Evolutionary conservation across 2,329 filamentous ascomycete species (phyloP).

Genomic region (Aspergillus arachidicola): DNA sequence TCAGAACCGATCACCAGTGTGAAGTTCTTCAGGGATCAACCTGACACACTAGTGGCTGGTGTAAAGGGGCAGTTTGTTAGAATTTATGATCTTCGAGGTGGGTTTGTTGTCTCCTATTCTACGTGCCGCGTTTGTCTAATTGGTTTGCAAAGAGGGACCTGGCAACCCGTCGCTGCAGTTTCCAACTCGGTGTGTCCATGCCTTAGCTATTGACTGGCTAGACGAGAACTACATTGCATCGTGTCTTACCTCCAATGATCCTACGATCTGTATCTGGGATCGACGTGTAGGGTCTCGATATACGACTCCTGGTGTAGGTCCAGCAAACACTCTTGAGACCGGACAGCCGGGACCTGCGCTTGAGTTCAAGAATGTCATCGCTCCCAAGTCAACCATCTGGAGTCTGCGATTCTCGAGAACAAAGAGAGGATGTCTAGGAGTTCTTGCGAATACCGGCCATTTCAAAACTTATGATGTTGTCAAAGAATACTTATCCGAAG

Average conservation of each 20-base stretch:
- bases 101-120: conserved; percentile 18
- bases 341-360: conserved; percentile 54
- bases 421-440: conserved; percentile 59
- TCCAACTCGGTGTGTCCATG: conserved; percentile 63
- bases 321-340: conserved; percentile 31
- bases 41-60: conserved; percentile 62
- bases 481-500: conserved; percentile 51
- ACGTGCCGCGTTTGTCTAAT: background rate
- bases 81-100: conserved; percentile 65
- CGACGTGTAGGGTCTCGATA: conserved; percentile 51
- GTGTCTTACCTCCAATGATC: conserved; percentile 56
- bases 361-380: conserved; percentile 59
- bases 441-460: conserved; percentile 62
- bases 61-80: conserved; percentile 63
- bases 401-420: conserved; percentile 63
- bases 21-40: conserved; percentile 63
- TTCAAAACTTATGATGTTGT: conserved; percentile 59
- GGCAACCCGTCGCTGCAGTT: conserved; percentile 50
- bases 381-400: conserved; percentile 59
- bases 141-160: conserved; percentile 32
- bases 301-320: conserved; percentile 37
- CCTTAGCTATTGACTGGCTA: conserved; percentile 64
- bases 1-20: conserved; percentile 66
- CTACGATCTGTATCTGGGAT: conserved; percentile 65
- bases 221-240: conserved; percentile 69